Conservation (phyloP, 108 stramenopile genomes). For the Fragilaria crotonensis region DNA sequence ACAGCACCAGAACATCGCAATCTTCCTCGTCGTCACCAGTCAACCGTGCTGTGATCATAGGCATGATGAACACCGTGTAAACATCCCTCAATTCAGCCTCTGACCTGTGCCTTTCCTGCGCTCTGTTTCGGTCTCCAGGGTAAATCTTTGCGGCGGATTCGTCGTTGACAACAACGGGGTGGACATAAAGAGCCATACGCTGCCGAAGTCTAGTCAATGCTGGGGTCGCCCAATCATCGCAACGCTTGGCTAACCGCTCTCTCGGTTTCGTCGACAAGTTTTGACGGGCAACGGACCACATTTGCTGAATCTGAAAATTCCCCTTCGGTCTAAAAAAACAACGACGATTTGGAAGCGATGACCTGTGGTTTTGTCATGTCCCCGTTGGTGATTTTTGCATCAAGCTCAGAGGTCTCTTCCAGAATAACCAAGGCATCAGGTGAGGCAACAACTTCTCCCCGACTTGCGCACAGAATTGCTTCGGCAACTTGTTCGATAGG, state of each 20-base stretch:
- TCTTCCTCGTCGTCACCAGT: slow-evolving; percentile 36
- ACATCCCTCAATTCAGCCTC: slow-evolving; percentile 67
- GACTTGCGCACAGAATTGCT: slow-evolving; percentile 13
- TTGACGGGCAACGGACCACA: background rate
- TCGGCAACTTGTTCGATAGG: slow-evolving; percentile 24
- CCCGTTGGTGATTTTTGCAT: slow-evolving; percentile 35
- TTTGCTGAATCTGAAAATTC: slow-evolving; percentile 2
- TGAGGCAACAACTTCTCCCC: slow-evolving; percentile 26
- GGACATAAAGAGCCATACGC: slow-evolving; percentile 65
- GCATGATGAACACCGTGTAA: slow-evolving; percentile 54
- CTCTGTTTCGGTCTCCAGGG: slow-evolving; percentile 7
- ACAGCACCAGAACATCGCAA: slow-evolving; percentile 11
- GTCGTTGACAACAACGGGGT: slow-evolving; percentile 63
- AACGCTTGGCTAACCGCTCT: slow-evolving; percentile 1
- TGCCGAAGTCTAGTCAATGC: slow-evolving; percentile 38
- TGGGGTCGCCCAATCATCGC: slow-evolving; percentile 14
- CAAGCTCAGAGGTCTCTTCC: slow-evolving; percentile 27
- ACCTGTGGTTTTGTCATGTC: slow-evolving; percentile 11
- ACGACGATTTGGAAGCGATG: background rate
- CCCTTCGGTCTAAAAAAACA: slow-evolving; percentile 7
- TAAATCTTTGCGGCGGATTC: slow-evolving; percentile 34
- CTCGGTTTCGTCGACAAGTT: slow-evolving; percentile 5
- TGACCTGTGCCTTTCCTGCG: slow-evolving; percentile 36
- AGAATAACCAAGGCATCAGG: slow-evolving; percentile 9
- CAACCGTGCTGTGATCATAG: slow-evolving; percentile 27